These are phyloP conservation scores for Fusarium pseudograminearum DNA, from an alignment of 2,329 filamentous ascomycete species.

Conservation along the genomic window DNA sequence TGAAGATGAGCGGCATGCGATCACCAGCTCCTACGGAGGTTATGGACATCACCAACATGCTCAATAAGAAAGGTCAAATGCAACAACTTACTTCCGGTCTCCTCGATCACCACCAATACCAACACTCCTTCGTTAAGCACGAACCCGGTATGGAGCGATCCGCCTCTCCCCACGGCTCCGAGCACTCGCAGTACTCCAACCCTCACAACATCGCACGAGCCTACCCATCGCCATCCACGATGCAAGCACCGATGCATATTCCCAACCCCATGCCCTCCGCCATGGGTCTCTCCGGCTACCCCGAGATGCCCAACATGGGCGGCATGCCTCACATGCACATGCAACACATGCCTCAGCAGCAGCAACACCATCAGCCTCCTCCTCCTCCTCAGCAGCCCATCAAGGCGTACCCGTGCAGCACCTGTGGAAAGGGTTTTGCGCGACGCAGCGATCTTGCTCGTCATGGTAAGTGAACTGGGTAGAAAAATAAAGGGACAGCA, in stretches of 20 bases:
- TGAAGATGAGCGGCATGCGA: slow-evolving; percentile 54
- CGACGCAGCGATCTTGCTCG: slow-evolving; percentile 92
- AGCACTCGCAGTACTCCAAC: slow-evolving; percentile 68
- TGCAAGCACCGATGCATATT: slow-evolving; percentile 64
- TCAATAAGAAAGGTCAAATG: slow-evolving; percentile 62
- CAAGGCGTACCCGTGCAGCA: slow-evolving; percentile 88
- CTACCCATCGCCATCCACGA: slow-evolving; percentile 66
- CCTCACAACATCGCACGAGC: slow-evolving; percentile 61
- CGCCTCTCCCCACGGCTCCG: slow-evolving; percentile 70
- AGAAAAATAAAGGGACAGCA: neutral
- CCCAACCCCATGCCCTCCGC: slow-evolving; percentile 57
- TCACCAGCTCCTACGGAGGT: slow-evolving; percentile 61
- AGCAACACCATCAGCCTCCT: slow-evolving; percentile 45
- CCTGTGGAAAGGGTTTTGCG: slow-evolving; percentile 92
- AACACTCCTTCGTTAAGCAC: slow-evolving; percentile 52
- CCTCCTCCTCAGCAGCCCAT: slow-evolving; percentile 54
- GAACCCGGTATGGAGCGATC: slow-evolving; percentile 64
- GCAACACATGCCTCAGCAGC: slow-evolving; percentile 51
- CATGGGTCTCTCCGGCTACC: slow-evolving; percentile 60
- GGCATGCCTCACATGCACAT: slow-evolving; percentile 54
- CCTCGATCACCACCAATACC: slow-evolving; percentile 50
- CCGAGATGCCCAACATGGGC: slow-evolving; percentile 58
- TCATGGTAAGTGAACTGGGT: slow-evolving; percentile 76
- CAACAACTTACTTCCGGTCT: slow-evolving; percentile 52
- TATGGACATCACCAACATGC: slow-evolving; percentile 66